A percentile compares a stretch with the other conserved stretches of the same genome.
Conservation (phyloP, 345 rosid species). For the sweet orange (Citrus sinensis) region DNA sequence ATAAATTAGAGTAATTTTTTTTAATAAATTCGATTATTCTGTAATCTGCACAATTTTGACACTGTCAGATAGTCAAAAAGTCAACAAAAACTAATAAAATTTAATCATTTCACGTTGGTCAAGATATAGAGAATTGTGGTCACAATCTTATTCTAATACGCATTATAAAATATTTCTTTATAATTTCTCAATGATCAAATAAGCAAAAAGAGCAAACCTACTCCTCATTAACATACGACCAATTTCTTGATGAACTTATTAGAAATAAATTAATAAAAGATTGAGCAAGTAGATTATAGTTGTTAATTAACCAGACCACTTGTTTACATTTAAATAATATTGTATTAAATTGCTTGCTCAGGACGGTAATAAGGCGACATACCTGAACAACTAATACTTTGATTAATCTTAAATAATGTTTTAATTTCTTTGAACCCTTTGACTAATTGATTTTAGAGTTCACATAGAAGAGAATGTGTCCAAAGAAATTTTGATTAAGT, state of each 20-base stretch:
- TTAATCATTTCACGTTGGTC: no score
- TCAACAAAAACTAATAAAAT: no score
- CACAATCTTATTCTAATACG: neutral
- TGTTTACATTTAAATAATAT: neutral
- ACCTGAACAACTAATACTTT: neutral
- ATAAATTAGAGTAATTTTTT: no score
- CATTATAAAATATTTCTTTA: neutral
- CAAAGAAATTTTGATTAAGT: neutral
- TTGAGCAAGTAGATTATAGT: neutral
- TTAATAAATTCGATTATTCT: no score
- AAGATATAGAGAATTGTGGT: no score
- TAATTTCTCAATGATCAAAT: neutral
- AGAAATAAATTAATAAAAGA: neutral
- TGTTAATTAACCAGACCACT: neutral
- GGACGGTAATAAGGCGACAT: neutral
- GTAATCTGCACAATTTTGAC: accelerated
- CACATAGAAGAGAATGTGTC: neutral
- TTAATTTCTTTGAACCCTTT: neutral
- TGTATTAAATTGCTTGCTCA: neutral
- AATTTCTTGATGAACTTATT: neutral
- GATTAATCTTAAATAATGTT: neutral
- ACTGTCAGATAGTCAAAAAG: accelerated
- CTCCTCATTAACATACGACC: neutral
- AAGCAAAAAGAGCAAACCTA: neutral
- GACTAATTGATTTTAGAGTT: neutral